phyloP scores from a whole-genome alignment of 345 rosid genomes.

The Gossypium thurberi region DNA sequence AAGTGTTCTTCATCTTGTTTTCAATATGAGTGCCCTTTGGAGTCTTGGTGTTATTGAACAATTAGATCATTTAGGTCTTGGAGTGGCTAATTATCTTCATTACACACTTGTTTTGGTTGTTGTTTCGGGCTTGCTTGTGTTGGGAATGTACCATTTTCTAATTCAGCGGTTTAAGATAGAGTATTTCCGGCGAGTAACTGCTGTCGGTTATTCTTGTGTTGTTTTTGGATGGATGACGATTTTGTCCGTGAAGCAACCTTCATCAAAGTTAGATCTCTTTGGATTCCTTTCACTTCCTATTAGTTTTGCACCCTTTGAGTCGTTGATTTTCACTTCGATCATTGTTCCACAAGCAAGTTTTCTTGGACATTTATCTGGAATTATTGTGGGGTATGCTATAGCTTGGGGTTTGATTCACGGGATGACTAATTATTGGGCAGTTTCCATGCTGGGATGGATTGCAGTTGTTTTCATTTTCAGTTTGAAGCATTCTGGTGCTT shows the following conservation, averaged over 20 bases:
- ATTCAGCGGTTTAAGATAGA: constrained; percentile 71
- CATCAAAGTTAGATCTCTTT: constrained; percentile 83
- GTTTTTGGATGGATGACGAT: constrained; percentile 99
- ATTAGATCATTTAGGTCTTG: constrained; percentile 62
- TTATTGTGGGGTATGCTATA: constrained; percentile 80
- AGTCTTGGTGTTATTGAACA: constrained; percentile 88
- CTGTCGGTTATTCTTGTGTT: constrained; percentile 97
- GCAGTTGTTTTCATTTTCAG: constrained; percentile 63
- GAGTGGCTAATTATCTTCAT: constrained; percentile 74
- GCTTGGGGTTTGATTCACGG: constrained; percentile 95
- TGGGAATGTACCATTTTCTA: constrained; percentile 69
- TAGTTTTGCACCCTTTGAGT: constrained; percentile 93
- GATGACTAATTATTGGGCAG: constrained; percentile 92
- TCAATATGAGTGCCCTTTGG: constrained; percentile 97
- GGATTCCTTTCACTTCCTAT: constrained; percentile 92
- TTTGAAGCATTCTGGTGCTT: constrained; percentile 85
- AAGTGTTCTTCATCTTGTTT: constrained; percentile 83
- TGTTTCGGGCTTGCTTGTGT: constrained; percentile 64
- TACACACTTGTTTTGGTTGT: constrained; percentile 79
- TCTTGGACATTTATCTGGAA: constrained; percentile 89
- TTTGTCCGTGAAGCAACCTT: constrained; percentile 89
- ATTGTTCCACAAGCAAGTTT: constrained; percentile 98
- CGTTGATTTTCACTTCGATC: constrained; percentile 84
- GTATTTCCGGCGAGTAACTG: constrained; percentile 81
- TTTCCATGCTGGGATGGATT: constrained; percentile 86